Percentiles rank a stretch among this genome's conserved stretches.
phyloP scores from a whole-genome alignment of 352 stramenopile species.

The Pseudoperonospora humuli region DNA sequence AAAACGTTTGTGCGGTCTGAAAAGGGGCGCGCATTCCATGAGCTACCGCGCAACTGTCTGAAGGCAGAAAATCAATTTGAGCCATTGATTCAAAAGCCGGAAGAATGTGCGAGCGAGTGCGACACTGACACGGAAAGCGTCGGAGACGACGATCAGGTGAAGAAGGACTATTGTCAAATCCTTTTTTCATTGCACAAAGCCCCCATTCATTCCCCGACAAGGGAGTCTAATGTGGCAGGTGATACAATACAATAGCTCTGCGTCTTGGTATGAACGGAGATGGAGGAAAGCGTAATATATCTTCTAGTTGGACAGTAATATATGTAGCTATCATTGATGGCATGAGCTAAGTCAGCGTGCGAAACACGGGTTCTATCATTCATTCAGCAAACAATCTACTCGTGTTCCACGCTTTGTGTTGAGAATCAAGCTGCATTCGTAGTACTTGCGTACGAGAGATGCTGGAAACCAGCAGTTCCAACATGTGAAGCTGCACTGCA shows the following conservation, averaged over 20 bases:
- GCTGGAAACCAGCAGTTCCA: constrained; percentile 1
- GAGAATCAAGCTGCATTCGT: no score
- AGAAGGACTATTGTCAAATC: constrained; percentile 5
- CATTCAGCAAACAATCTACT: no score
- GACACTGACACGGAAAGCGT: constrained; percentile 18
- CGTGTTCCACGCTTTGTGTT: no score
- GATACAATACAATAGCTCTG: no score
- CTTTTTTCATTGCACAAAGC: constrained; percentile 6
- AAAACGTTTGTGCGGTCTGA: constrained; percentile 1
- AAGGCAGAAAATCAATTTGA: neutral
- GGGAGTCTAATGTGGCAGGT: no score
- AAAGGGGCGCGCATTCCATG: constrained; percentile 7
- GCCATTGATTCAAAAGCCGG: neutral
- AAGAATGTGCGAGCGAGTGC: neutral
- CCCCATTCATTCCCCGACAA: neutral
- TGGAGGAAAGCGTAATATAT: no score
- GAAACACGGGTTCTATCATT: no score
- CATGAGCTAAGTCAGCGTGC: no score
- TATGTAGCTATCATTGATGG: no score
- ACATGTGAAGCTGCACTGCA: neutral
- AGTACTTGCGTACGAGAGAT: no score
- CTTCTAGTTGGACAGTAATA: no score
- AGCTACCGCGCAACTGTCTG: constrained; percentile 6
- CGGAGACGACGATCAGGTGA: constrained; percentile 4
- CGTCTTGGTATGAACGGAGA: no score